Evolutionary conservation across 1,139 yeast genomes (phyloP).

Genomic region (Suhomyces kunorum): DNA sequence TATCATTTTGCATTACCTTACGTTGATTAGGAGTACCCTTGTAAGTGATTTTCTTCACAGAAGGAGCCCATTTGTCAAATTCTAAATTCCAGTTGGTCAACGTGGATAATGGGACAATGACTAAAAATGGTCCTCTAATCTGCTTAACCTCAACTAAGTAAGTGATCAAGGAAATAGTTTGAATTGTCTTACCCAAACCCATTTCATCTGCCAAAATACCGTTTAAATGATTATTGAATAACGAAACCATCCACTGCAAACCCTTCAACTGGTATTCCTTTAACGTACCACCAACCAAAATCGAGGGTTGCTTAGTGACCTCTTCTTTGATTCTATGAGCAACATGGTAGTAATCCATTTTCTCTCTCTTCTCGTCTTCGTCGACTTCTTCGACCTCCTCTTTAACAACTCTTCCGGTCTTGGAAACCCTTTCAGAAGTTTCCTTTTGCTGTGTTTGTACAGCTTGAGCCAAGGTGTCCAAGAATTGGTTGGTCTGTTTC

Average conservation of each 20-base stretch:
- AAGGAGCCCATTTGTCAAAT: conserved; percentile 87
- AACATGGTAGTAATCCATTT: conserved; percentile 74
- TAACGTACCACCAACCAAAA: conserved; percentile 80
- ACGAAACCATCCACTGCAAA: conserved; percentile 96
- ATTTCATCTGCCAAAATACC: conserved; percentile 95
- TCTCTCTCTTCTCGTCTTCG: conserved; percentile 55
- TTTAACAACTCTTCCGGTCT: conserved; percentile 17
- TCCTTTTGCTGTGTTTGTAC: conserved; percentile 72
- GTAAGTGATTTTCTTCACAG: conserved; percentile 64
- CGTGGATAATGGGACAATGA: conserved; percentile 82
- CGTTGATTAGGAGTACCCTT: conserved; percentile 76
- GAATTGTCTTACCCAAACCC: conserved; percentile 91
- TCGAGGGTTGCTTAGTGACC: conserved; percentile 61
- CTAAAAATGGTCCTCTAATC: conserved; percentile 69
- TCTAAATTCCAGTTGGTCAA: conserved; percentile 84
- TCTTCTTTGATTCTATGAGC: conserved; percentile 75
- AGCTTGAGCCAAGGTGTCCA: conserved; percentile 75
- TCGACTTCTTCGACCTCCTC: conserved; percentile 27
- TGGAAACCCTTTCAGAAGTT: conserved; percentile 18
- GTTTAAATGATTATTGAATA: conserved; percentile 87
- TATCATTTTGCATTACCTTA: conserved; percentile 61
- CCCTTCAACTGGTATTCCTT: conserved; percentile 95
- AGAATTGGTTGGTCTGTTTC: conserved; percentile 74
- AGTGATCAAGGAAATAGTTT: conserved; percentile 74
- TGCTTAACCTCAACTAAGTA: conserved; percentile 70